These are phyloP conservation scores for Tulasnella sp. DNA, from an alignment of 768 basidiomycete genomes.

Conservation along the genomic window DNA sequence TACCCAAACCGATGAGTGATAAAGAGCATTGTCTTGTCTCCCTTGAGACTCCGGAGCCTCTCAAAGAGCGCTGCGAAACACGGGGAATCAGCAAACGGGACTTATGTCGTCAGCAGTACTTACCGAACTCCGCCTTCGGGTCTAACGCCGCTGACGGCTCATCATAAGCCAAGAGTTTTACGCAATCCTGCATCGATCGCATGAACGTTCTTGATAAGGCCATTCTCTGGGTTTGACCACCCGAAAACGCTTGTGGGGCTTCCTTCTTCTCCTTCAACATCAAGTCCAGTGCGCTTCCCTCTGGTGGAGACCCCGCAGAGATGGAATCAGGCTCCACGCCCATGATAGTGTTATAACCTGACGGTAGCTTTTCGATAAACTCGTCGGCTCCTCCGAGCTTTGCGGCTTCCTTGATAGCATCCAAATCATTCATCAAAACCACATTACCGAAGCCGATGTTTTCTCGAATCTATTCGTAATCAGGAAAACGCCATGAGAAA, in stretches of 20 bases:
- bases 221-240: conserved; percentile 32
- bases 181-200: conserved; percentile 35
- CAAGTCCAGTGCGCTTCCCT: conserved; percentile 21
- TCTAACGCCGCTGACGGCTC: conserved; percentile 55
- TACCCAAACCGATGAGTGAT: conserved; percentile 23
- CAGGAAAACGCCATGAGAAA: neutral
- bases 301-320: conserved; percentile 31
- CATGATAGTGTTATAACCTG: conserved; percentile 16
- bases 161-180: conserved; percentile 47
- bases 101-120: neutral
- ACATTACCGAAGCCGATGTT: conserved; percentile 37
- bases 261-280: conserved; percentile 27
- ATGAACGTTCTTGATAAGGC: conserved; percentile 37
- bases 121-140: conserved; percentile 41
- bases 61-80: conserved; percentile 19
- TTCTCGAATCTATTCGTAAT: conserved; percentile 30
- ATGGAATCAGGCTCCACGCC: neutral
- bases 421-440: conserved; percentile 20
- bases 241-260: conserved; percentile 26
- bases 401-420: conserved; percentile 20
- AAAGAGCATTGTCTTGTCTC: conserved; percentile 23
- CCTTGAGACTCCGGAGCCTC: conserved; percentile 14
- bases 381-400: conserved; percentile 18
- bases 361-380: conserved; percentile 22
- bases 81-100: neutral